Base-by-base conservation (phyloP, 129 eudicot genomes). In the Arctium lappa region DNA sequence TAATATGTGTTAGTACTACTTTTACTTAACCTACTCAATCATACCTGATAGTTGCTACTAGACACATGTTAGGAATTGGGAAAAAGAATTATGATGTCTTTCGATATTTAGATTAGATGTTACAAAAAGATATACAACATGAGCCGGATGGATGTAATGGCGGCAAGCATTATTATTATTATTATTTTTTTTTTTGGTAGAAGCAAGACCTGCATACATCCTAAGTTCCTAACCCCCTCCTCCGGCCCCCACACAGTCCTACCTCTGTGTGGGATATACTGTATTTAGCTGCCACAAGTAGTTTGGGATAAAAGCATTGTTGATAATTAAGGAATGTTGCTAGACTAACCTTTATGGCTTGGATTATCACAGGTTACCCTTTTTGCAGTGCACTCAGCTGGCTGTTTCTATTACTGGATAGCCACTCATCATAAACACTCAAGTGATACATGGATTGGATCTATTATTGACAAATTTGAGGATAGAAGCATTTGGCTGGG, bases 401-500 rank as follows among this genome's bases (percentile, higher is more conserved):
- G 82, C 12, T 93, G 98, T 84, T 87, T 91, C 85, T 91, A 93
- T 87, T 93, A 80, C 85, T 91, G 98, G 97, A 85, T 91, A 37
- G 97, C 94, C 4, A 70, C 85, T 16, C 98, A 89, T 81, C 87
- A 93, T 77, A 79, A 86, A 36, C 22, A 13, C 7, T 7, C 89
- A 6, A 75, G 74, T 27, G 79, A 93, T 66, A 93, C 97, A 76
- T 93, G 98, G 98, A 87, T 93, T 9, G 98, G 97, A 71, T 77
- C 90, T 36, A 78, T 83, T 37, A 83, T 91, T 48, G 77, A 72
- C 7, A 18, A 90, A 10, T 91, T 88, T 22, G 76, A 93, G 56
- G 76, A 89, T 4, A 82, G 91, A 84, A 91, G 98, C 85, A 82
- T 88, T 39, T 93, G 96, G 96, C 69, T 91, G 70, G 94, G 97